Base-by-base conservation (phyloP, 805 yeast genomes). In the Yarrowia divulgata region DNA sequence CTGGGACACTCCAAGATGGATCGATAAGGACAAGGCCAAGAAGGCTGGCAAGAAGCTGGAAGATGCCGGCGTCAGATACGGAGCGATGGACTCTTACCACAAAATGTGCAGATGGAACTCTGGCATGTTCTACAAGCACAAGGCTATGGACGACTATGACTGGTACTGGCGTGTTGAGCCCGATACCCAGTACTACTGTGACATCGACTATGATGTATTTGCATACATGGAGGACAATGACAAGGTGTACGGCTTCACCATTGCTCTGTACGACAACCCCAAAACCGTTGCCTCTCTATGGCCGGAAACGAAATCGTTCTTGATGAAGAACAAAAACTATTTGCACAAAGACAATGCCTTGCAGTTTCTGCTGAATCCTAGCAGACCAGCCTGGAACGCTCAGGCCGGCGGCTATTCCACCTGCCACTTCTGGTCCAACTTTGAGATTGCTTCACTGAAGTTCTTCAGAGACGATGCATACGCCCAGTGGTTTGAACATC, bases 161-260 rank as follows among this genome's bases (percentile, higher is more conserved):
- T 95, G 89, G 83, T 94, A 94, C 80, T 93, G 97, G 87, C 85
- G 99, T 72, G 97, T 94, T 13, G 99, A 94, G 78, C 99, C 99
- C 0, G 92, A 88, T 72, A 93, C 93, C 58, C 88, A 90, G 75
- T 90, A 90, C 77, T 90, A 83, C 77, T 95, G 98, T 79, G 98
- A 95, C 79, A 77, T 76, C 66, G 55, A 71, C 43, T 78, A 80
- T 81, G 99, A 94, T 78, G 93, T 97, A 16, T 94, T 94, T 81
- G 85, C 86, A 75, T 85, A 88, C 72, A 85, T 94, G 90, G 84
- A 91, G 73, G 88, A 87, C 69, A 87, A 90, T 73, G 81, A 85
- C 70, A 93, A 93, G 79, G 88, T 86, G 71, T 95, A 94, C 77
- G 96, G 97, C 2, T 94, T 93, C 80, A 91, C 94, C 45, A 89